phyloP scores from a whole-genome alignment of 2,329 filamentous ascomycete species.

The Juglanconis sp. region DNA sequence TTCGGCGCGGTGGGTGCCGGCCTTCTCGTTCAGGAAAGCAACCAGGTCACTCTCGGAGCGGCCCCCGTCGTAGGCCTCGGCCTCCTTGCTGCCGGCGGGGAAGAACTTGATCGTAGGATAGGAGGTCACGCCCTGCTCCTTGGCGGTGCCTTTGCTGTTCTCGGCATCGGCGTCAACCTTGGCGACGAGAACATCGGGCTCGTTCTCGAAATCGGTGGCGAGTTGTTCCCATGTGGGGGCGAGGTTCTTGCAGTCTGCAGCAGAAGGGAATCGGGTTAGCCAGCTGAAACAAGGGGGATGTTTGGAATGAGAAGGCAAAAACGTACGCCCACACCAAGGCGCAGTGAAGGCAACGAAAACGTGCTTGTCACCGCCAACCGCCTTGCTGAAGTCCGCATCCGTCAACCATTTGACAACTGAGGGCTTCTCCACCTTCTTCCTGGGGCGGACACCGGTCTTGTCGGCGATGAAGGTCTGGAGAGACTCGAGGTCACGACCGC shows the following conservation, averaged over 20 bases:
- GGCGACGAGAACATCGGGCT: slow-evolving; percentile 78
- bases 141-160: slow-evolving; percentile 74
- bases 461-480: slow-evolving; percentile 76
- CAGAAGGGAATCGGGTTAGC: slow-evolving; percentile 7
- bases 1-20: slow-evolving; percentile 77
- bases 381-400: slow-evolving; percentile 72
- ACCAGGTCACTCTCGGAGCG: slow-evolving; percentile 76
- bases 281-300: background rate
- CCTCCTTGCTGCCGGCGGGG: slow-evolving; percentile 73
- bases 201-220: slow-evolving; percentile 74
- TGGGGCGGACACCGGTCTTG: slow-evolving; percentile 81
- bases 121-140: slow-evolving; percentile 72
- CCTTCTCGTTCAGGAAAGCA: slow-evolving; percentile 80
- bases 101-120: slow-evolving; percentile 99
- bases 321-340: slow-evolving; percentile 97
- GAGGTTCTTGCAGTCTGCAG: slow-evolving; percentile 88
- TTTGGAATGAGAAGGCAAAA: background rate
- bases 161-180: slow-evolving; percentile 93
- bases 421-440: slow-evolving; percentile 69
- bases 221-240: slow-evolving; percentile 88
- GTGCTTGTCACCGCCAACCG: slow-evolving; percentile 80
- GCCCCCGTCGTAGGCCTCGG: slow-evolving; percentile 69
- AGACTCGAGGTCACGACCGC: slow-evolving; percentile 83
- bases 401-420: slow-evolving; percentile 78
- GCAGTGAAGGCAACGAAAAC: slow-evolving; percentile 96